These are phyloP conservation scores for Auxenochlorella pyrenoidosa DNA, from an alignment of 139 green algal species.

Conservation along the genomic window DNA sequence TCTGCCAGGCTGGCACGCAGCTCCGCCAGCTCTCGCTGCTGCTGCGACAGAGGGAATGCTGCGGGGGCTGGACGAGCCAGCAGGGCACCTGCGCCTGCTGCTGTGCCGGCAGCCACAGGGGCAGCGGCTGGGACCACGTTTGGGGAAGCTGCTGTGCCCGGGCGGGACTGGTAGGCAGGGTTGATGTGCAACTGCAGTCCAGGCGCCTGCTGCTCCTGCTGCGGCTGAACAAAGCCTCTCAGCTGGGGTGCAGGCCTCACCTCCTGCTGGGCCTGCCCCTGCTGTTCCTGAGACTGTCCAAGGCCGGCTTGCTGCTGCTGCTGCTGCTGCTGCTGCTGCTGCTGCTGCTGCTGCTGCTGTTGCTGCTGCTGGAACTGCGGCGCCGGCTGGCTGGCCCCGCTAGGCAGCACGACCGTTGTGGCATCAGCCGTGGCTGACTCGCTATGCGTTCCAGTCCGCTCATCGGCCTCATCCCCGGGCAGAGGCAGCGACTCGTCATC, in stretches of 20 bases:
- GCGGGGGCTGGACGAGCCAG: neutral
- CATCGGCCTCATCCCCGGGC: slow-evolving; percentile 1
- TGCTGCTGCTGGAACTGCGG: no score
- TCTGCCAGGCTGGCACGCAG: neutral
- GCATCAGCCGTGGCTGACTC: neutral
- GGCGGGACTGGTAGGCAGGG: slow-evolving; percentile 10
- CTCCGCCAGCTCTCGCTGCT: neutral
- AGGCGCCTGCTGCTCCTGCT: neutral
- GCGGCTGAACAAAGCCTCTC: neutral
- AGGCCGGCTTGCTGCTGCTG: neutral
- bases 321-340: neutral
- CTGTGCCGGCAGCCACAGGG: neutral
- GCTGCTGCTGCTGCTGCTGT: neutral
- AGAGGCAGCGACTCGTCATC: slow-evolving; percentile 25
- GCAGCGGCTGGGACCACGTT: neutral
- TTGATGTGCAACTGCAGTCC: neutral
- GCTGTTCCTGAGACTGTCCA: neutral
- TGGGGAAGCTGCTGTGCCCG: neutral
- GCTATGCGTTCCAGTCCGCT: neutral
- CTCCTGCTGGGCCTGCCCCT: neutral
- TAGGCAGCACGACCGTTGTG: neutral
- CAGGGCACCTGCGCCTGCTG: neutral
- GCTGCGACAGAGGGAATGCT: neutral
- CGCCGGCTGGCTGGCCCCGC: neutral
- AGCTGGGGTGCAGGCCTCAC: neutral